Conservation (phyloP, 148 eudicot genomes). For the Heliosperma pusillum region DNA sequence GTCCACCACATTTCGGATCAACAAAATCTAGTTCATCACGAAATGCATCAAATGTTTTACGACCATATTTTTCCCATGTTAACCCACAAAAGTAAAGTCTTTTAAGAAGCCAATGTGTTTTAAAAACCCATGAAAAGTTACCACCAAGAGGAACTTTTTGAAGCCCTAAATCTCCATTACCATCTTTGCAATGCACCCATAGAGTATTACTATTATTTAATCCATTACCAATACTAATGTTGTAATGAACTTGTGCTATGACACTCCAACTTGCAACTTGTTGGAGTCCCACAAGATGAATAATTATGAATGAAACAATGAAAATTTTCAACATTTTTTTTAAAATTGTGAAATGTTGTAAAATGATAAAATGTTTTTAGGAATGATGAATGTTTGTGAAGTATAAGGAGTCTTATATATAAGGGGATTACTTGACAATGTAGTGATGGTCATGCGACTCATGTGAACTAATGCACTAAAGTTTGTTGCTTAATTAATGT, state of each 20-base stretch:
- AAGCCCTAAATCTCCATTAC: conserved; percentile 12
- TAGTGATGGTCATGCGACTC: background rate
- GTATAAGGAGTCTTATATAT: background rate
- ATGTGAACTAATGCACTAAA: background rate
- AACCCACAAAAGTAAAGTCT: conserved; percentile 15
- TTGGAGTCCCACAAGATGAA: background rate
- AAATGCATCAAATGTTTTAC: conserved; percentile 19
- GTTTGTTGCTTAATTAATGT: background rate
- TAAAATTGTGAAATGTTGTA: background rate
- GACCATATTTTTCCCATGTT: conserved; percentile 17
- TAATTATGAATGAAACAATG: background rate
- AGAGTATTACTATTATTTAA: background rate
- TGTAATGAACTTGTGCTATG: background rate
- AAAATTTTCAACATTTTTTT: background rate
- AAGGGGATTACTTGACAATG: background rate
- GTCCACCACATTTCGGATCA: conserved; percentile 17
- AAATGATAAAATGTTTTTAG: background rate
- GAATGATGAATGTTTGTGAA: background rate
- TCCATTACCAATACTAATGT: conserved; percentile 1
- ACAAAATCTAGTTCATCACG: conserved; percentile 17
- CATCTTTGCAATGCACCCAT: conserved; percentile 23
- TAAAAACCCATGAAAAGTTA: conserved; percentile 8
- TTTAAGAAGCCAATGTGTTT: background rate
- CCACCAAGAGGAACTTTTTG: conserved; percentile 2
- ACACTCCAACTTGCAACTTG: background rate